Evolutionary conservation across 108 stramenopile species (phyloP).

Genomic region (Hondaea fermentalgiana): DNA sequence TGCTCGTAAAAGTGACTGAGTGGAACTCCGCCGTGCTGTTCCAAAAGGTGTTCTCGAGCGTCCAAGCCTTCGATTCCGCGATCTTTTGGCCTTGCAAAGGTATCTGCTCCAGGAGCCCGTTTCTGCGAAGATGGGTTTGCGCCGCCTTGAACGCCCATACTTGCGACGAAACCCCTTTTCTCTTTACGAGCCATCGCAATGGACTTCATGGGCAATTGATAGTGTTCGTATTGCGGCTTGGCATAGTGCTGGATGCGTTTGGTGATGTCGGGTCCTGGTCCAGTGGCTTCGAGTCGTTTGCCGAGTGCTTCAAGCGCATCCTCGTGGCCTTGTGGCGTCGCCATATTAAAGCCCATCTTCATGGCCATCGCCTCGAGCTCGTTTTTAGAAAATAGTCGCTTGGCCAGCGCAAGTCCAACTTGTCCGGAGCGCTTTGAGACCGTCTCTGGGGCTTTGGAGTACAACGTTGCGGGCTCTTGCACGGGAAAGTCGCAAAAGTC

Average conservation of each 20-base stretch:
- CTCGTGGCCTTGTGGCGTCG: not conserved
- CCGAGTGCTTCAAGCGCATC: not conserved
- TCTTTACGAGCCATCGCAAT: not conserved
- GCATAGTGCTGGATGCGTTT: not conserved
- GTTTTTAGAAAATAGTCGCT: not conserved
- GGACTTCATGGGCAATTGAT: not conserved
- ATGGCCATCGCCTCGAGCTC: not conserved
- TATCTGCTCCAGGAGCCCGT: not conserved
- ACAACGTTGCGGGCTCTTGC: not conserved
- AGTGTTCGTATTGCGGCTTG: not conserved
- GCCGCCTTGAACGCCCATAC: not conserved
- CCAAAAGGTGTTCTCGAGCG: not conserved
- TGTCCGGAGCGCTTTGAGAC: not conserved
- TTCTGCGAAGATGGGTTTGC: not conserved
- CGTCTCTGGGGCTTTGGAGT: not conserved
- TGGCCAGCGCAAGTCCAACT: not conserved
- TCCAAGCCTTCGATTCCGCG: not conserved
- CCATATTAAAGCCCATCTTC: not conserved
- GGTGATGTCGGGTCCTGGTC: not conserved
- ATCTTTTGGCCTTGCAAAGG: not conserved
- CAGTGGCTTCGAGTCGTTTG: not conserved
- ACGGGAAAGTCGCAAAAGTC: slow-evolving; percentile 12
- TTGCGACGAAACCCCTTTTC: not conserved
- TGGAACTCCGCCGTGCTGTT: not conserved
- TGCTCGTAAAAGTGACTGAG: not conserved